phyloP scores from a whole-genome alignment of 257 asterid species.

The Primulina eburnea region DNA sequence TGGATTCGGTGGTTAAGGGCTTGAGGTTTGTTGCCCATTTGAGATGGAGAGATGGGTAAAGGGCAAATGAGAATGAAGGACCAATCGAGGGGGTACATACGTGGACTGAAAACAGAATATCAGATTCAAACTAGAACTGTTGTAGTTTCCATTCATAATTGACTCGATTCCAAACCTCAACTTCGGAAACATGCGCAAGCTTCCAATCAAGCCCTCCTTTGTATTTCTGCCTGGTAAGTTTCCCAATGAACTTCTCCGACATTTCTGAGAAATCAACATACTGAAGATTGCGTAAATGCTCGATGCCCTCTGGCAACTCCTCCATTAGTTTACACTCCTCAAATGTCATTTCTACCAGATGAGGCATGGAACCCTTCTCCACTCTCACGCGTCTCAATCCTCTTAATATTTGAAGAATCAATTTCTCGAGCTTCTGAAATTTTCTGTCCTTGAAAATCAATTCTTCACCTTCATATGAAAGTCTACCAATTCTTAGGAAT shows the following conservation, averaged over 20 bases:
- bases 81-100: too few species aligned
- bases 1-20: too few species aligned
- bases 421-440: conserved; percentile 18
- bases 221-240: too few species aligned
- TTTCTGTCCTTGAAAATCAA: conserved; percentile 16
- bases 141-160: neutral
- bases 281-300: too few species aligned
- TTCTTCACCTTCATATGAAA: conserved; percentile 23
- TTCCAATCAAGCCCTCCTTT: neutral
- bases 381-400: conserved; percentile 15
- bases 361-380: conserved; percentile 25
- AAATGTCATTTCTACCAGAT: conserved; percentile 3
- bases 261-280: too few species aligned
- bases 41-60: too few species aligned
- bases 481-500: neutral
- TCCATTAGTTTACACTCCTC: neutral
- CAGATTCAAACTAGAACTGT: neutral
- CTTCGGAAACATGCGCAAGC: neutral
- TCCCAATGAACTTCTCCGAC: too few species aligned
- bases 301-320: neutral
- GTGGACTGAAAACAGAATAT: too few species aligned
- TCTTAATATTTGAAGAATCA: neutral
- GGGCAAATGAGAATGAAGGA: too few species aligned
- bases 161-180: conserved; percentile 2
- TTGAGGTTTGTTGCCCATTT: too few species aligned